These are phyloP conservation scores for Saccharomycopsis malanga DNA, from an alignment of 805 yeast species.

Conservation along the genomic window DNA sequence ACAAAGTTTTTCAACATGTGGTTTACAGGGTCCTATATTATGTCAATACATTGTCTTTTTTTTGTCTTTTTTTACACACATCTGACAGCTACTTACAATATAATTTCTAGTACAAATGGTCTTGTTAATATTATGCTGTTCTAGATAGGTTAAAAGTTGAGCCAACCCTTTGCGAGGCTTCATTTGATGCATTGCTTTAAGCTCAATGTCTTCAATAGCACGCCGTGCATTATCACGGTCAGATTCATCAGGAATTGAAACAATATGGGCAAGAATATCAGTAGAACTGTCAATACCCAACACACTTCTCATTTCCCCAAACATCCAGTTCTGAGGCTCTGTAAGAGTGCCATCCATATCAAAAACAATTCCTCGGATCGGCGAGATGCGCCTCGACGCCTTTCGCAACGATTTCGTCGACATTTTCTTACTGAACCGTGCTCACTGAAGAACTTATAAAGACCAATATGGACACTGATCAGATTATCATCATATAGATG, in stretches of 20 bases:
- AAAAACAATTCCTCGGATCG: slow-evolving; percentile 50
- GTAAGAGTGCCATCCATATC: slow-evolving; percentile 81
- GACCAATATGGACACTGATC: too few species aligned
- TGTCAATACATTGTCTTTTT: not conserved
- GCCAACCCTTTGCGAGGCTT: not conserved
- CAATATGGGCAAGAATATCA: slow-evolving; percentile 44
- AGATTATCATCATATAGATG: too few species aligned
- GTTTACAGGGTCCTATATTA: not conserved
- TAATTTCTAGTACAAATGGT: not conserved
- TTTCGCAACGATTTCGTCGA: too few species aligned
- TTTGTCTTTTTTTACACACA: not conserved
- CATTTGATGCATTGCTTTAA: not conserved
- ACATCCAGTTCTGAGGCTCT: slow-evolving; percentile 56
- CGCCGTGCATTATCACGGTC: not conserved
- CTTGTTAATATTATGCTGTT: not conserved
- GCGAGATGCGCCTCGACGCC: too few species aligned
- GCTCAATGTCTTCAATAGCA: not conserved
- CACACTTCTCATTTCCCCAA: slow-evolving; percentile 52
- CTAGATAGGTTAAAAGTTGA: not conserved
- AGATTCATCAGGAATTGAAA: not conserved
- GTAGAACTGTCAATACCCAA: slow-evolving; percentile 40
- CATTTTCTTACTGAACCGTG: too few species aligned
- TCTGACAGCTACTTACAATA: not conserved
- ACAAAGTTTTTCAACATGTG: slow-evolving; percentile 31
- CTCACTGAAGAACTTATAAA: too few species aligned